A percentile compares a stretch with the other conserved stretches of the same genome.
phyloP scores from a whole-genome alignment of 495 filamentous ascomycete genomes.

The Penicillium cataractarum region DNA sequence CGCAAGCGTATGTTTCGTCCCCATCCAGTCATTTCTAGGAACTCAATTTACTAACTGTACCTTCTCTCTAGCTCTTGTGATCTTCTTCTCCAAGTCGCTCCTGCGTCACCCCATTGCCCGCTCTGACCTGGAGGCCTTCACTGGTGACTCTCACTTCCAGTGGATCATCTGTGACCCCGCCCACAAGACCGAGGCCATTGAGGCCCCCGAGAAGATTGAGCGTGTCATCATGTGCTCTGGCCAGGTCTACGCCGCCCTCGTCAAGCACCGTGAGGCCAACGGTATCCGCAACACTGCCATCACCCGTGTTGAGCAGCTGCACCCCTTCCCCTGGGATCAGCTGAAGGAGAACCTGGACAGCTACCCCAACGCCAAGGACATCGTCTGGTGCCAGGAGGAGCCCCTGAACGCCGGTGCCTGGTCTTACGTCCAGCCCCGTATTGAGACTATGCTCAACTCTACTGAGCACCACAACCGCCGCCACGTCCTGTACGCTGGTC shows the following conservation, averaged over 20 bases:
- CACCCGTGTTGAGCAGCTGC: conserved; percentile 93
- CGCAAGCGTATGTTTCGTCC: conserved; percentile 78
- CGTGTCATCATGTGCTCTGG: conserved; percentile 93
- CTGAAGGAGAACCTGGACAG: conserved; percentile 92
- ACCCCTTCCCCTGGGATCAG: conserved; percentile 98
- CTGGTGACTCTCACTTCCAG: conserved; percentile 86
- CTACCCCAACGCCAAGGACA: conserved; percentile 95
- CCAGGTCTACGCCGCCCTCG: conserved; percentile 87
- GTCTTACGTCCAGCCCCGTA: conserved; percentile 92
- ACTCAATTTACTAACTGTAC: conserved; percentile 38
- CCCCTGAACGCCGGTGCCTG: conserved; percentile 95
- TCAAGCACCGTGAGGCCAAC: conserved; percentile 87
- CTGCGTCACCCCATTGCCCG: conserved; percentile 91
- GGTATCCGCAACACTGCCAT: conserved; percentile 86
- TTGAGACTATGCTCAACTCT: conserved; percentile 92
- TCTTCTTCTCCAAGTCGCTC: conserved; percentile 97
- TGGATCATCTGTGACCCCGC: conserved; percentile 92
- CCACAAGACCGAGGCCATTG: conserved; percentile 69
- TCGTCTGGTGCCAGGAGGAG: conserved; percentile 97
- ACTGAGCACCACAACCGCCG: conserved; percentile 89
- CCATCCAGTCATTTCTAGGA: neutral
- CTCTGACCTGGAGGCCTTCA: conserved; percentile 87
- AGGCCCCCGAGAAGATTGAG: conserved; percentile 83
- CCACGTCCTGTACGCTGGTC: conserved; percentile 96
- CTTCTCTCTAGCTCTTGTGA: conserved; percentile 68